These are phyloP conservation scores for Acanthamoeba sp. DNA, from an alignment of 208 protist genomes.

Conservation along the genomic window DNA sequence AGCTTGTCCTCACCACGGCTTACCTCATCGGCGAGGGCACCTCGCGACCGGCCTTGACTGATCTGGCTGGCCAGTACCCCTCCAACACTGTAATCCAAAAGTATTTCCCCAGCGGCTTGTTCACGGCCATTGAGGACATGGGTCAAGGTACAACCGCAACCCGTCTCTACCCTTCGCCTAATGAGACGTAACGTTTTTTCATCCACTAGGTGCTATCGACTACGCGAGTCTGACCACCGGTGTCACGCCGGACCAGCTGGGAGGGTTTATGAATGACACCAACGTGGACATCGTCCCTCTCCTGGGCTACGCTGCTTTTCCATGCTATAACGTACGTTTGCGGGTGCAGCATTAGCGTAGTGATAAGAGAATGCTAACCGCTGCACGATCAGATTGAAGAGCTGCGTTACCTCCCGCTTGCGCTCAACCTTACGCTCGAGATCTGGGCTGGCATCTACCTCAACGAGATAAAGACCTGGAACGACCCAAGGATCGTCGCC, in stretches of 20 bases:
- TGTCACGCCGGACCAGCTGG: not conserved
- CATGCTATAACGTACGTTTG: not conserved
- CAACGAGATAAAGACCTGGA: not conserved
- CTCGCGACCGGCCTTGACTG: not conserved
- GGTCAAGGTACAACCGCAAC: not conserved
- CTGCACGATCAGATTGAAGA: not conserved
- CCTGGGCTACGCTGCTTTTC: not conserved
- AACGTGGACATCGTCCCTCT: not conserved
- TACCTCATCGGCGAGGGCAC: slow-evolving; percentile 19
- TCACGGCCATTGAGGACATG: not conserved
- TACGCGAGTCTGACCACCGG: not conserved
- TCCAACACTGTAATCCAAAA: not conserved
- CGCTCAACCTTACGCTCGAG: slow-evolving; percentile 15
- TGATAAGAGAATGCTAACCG: too few relatives aligned
- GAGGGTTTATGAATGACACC: not conserved
- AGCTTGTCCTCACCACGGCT: not conserved
- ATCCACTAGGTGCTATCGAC: not conserved
- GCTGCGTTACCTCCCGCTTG: not conserved
- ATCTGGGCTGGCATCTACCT: slow-evolving; percentile 28
- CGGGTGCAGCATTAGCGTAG: not conserved
- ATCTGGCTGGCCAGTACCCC: not conserved
- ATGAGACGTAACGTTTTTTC: too few relatives aligned
- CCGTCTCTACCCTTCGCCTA: too few relatives aligned
- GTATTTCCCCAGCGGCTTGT: not conserved
- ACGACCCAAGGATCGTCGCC: not conserved